phyloP scores from a whole-genome alignment of 352 stramenopile species.

The Globisporangium viniferum region DNA sequence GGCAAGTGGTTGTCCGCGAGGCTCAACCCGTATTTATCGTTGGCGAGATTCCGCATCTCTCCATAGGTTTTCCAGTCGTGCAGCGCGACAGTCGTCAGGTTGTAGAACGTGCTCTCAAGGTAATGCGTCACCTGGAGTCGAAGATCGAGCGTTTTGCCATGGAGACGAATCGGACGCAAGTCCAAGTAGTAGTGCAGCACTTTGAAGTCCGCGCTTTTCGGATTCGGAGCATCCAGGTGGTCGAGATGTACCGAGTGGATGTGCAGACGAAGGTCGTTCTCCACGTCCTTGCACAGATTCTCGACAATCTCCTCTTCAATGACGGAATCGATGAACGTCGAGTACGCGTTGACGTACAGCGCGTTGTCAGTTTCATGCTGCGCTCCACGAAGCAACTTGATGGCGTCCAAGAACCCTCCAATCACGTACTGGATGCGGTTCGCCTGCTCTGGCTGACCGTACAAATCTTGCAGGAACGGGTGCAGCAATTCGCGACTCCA shows the following conservation, averaged over 20 bases:
- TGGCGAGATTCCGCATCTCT: conserved; percentile 92
- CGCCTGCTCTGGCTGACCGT: conserved; percentile 71
- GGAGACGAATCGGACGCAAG: conserved; percentile 85
- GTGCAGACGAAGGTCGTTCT: conserved; percentile 91
- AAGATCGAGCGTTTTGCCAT: conserved; percentile 85
- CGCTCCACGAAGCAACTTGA: conserved; percentile 67
- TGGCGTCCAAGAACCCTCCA: conserved; percentile 73
- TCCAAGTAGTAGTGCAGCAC: conserved; percentile 85
- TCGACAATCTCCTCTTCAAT: conserved; percentile 87
- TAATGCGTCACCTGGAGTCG: conserved; percentile 88
- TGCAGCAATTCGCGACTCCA: conserved; percentile 90
- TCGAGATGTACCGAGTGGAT: conserved; percentile 87
- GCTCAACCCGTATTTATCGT: conserved; percentile 91
- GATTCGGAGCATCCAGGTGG: conserved; percentile 84
- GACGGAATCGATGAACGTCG: conserved; percentile 78
- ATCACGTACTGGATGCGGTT: conserved; percentile 85
- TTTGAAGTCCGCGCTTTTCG: conserved; percentile 79
- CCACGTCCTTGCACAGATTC: conserved; percentile 91
- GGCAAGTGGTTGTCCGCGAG: conserved; percentile 91
- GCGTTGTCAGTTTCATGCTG: conserved; percentile 76
- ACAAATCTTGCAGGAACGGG: conserved; percentile 83
- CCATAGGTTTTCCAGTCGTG: conserved; percentile 95
- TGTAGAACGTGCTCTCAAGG: conserved; percentile 95
- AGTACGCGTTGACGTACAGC: conserved; percentile 66
- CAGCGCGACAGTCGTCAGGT: conserved; percentile 92